phyloP scores from a whole-genome alignment of 164 flowering plant genomes.

The Amborella trichopoda region DNA sequence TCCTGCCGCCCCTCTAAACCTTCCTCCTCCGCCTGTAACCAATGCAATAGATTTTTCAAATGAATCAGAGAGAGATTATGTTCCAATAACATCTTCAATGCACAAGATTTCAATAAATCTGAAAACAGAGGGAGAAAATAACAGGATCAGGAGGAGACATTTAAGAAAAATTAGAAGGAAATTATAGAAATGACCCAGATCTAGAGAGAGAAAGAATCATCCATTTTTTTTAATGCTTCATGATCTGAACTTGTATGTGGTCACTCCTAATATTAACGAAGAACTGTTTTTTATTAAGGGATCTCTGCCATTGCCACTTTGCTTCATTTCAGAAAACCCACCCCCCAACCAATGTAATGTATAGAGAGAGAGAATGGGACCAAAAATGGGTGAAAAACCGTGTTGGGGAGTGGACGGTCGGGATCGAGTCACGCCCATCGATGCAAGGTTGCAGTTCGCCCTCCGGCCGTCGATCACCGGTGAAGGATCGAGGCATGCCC shows the following conservation, averaged over 20 bases:
- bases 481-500: slow-evolving; percentile 57
- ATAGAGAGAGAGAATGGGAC: neutral
- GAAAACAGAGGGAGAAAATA: too few relatives aligned
- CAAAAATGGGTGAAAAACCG: slow-evolving; percentile 13
- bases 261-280: too few relatives aligned
- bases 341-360: too few relatives aligned
- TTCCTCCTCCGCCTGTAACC: neutral
- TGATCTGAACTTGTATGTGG: too few relatives aligned
- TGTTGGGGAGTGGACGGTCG: slow-evolving; percentile 36
- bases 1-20: neutral
- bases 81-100: too few relatives aligned
- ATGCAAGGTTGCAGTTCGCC: slow-evolving; percentile 63
- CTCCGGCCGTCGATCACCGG: slow-evolving; percentile 64
- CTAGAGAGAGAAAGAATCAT: neutral
- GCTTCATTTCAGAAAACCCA: neutral
- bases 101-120: too few relatives aligned
- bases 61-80: too few relatives aligned
- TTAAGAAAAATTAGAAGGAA: too few relatives aligned
- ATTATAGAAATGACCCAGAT: neutral
- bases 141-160: too few relatives aligned
- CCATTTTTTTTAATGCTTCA: too few relatives aligned
- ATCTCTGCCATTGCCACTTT: neutral
- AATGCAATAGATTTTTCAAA: too few relatives aligned
- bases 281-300: too few relatives aligned
- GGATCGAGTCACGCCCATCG: slow-evolving; percentile 41